Percentiles rank a stretch among this genome's conserved stretches.
These are phyloP conservation scores for Epichloe amarillans DNA, from an alignment of 2,329 filamentous ascomycete genomes.

Conservation along the genomic window DNA sequence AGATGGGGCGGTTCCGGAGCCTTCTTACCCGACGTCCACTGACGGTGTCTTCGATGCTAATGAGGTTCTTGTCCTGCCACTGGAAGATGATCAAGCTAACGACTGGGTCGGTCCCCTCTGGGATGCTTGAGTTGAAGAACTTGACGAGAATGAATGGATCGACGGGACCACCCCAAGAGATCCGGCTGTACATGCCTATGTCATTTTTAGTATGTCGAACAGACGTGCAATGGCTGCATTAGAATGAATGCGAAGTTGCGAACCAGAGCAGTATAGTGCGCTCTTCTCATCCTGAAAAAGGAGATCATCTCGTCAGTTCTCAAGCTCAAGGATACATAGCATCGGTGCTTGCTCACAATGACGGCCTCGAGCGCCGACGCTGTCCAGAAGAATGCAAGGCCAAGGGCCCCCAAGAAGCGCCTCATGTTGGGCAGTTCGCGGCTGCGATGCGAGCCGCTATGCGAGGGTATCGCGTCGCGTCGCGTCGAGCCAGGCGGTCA, in stretches of 20 bases:
- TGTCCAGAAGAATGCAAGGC: conserved; percentile 39
- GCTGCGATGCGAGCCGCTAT: conserved; percentile 1
- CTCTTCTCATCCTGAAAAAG: conserved; percentile 55
- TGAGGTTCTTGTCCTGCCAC: conserved; percentile 71
- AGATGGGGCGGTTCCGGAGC: conserved; percentile 31
- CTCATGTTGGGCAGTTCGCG: conserved; percentile 32
- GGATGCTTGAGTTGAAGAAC: conserved; percentile 49
- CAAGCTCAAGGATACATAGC: background rate
- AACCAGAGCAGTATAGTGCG: conserved; percentile 63
- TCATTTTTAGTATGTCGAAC: background rate
- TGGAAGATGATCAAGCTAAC: conserved; percentile 87
- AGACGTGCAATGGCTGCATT: conserved; percentile 5
- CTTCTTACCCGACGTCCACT: conserved; percentile 30
- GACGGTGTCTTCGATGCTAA: conserved; percentile 53
- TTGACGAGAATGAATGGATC: conserved; percentile 84
- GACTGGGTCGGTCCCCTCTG: conserved; percentile 51
- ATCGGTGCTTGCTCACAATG: conserved; percentile 20
- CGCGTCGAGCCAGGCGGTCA: too few relatives aligned
- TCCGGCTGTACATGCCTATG: conserved; percentile 84
- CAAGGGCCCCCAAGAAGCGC: conserved; percentile 35
- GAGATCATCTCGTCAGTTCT: conserved; percentile 10
- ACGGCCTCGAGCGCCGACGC: conserved; percentile 43
- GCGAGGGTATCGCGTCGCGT: background rate
- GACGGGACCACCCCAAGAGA: conserved; percentile 73
- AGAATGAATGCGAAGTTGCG: conserved; percentile 6